Percentiles rank a stretch among this genome's conserved stretches.
phyloP scores from a whole-genome alignment of 345 rosid genomes.

The Euclidium syriacum region DNA sequence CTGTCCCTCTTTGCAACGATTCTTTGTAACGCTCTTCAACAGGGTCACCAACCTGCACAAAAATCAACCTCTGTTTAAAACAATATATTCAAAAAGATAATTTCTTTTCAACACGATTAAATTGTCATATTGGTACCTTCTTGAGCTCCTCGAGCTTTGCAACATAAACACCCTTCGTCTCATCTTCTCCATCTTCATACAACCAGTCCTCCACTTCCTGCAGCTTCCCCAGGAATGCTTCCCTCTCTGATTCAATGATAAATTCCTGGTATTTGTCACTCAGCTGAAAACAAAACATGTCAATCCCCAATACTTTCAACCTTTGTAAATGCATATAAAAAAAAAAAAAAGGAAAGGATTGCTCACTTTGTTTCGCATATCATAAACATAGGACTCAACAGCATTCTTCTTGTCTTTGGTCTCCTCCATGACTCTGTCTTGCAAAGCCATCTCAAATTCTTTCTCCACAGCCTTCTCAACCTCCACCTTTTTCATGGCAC shows the following conservation, averaged over 20 bases:
- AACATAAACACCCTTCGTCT: constrained; percentile 92
- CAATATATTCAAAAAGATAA: not conserved
- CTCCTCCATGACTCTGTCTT: constrained; percentile 97
- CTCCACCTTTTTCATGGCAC: constrained; percentile 62
- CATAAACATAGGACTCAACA: constrained; percentile 94
- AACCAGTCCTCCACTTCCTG: constrained; percentile 95
- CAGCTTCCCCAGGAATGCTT: constrained; percentile 51
- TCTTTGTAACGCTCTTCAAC: constrained; percentile 82
- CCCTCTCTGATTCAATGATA: constrained; percentile 62
- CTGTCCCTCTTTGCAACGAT: constrained; percentile 56
- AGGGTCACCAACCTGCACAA: constrained; percentile 86
- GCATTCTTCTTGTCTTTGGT: constrained; percentile 97
- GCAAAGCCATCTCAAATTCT: constrained; percentile 98
- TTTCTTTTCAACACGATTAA: not conserved
- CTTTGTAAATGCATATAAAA: not conserved
- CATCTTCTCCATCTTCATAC: constrained; percentile 99
- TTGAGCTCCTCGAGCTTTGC: constrained; percentile 95
- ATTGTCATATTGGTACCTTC: constrained; percentile 45
- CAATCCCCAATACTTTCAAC: not conserved
- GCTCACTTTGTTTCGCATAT: constrained; percentile 88
- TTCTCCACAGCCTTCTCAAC: constrained; percentile 86
- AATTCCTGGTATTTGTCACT: constrained; percentile 73
- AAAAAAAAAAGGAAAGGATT: not conserved
- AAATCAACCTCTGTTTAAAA: not conserved
- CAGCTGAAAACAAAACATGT: constrained; percentile 45